These are phyloP conservation scores for Umbelopsis vinacea DNA, from an alignment of 192 early-diverging fungal species.

Conservation along the genomic window DNA sequence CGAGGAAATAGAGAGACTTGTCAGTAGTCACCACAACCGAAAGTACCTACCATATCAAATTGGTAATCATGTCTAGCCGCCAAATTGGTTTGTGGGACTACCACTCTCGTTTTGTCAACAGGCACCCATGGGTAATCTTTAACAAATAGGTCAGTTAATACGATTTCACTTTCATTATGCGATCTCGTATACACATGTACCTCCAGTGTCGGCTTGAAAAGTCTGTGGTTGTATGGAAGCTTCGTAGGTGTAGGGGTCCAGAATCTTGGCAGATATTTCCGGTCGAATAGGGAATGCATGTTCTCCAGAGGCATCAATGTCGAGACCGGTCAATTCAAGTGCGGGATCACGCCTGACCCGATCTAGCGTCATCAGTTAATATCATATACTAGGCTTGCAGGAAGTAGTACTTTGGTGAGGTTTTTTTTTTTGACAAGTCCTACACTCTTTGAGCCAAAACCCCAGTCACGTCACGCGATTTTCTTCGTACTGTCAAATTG, in stretches of 20 bases:
- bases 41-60: background rate
- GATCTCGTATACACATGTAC: background rate
- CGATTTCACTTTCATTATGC: background rate
- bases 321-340: background rate
- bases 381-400: too few relatives aligned
- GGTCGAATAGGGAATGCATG: background rate
- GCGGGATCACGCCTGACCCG: background rate
- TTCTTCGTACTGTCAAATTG: too few relatives aligned
- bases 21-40: background rate
- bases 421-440: too few relatives aligned
- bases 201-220: background rate
- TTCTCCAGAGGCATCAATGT: background rate
- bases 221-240: background rate
- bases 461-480: slow-evolving; percentile 16
- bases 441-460: background rate
- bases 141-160: background rate
- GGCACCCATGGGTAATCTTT: slow-evolving; percentile 8
- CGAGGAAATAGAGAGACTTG: too few relatives aligned
- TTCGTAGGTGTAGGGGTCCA: background rate
- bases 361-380: too few relatives aligned
- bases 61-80: background rate
- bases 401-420: too few relatives aligned
- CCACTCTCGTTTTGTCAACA: slow-evolving; percentile 6
- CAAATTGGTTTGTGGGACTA: slow-evolving; percentile 15
- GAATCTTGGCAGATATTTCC: slow-evolving; percentile 1